A percentile compares a stretch with the other conserved stretches of the same genome.
phyloP scores from a whole-genome alignment of 805 yeast species.

The Candida tibetensis region DNA sequence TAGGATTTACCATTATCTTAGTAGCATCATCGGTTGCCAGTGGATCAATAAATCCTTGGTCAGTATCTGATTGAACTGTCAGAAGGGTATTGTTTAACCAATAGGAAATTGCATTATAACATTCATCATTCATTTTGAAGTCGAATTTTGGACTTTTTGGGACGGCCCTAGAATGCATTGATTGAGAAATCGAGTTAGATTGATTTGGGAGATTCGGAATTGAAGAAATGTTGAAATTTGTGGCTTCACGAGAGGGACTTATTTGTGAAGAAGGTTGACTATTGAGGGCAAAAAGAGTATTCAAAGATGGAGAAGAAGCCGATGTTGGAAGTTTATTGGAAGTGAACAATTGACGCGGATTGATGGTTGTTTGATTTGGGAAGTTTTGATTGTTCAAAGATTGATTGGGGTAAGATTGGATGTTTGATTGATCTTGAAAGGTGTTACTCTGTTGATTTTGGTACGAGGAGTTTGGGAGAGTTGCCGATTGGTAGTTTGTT shows the following conservation, averaged over 20 bases:
- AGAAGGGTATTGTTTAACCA: constrained; percentile 30
- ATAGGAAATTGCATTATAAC: constrained; percentile 36
- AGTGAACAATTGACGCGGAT: constrained; percentile 14
- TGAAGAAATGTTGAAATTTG: background rate
- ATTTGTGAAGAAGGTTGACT: background rate
- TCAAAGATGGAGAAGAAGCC: constrained; percentile 7
- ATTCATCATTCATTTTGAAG: constrained; percentile 36
- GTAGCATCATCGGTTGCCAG: constrained; percentile 3
- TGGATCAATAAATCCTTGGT: constrained; percentile 1
- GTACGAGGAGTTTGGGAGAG: background rate
- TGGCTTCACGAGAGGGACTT: background rate
- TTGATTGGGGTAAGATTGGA: constrained; percentile 1
- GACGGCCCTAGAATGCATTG: background rate
- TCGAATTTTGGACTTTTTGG: constrained; percentile 11
- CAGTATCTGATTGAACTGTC: constrained; percentile 11
- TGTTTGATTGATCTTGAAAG: background rate
- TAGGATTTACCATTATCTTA: constrained; percentile 21
- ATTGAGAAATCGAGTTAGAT: background rate
- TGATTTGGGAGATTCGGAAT: constrained; percentile 11
- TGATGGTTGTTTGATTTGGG: constrained; percentile 9
- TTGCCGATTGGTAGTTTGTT: background rate
- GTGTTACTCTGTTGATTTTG: background rate
- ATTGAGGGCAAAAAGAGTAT: constrained; percentile 6
- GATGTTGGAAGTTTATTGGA: constrained; percentile 9
- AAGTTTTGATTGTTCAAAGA: background rate